Base-by-base conservation (phyloP, 805 yeast genomes). In the Cyberlindnera mycetangii region DNA sequence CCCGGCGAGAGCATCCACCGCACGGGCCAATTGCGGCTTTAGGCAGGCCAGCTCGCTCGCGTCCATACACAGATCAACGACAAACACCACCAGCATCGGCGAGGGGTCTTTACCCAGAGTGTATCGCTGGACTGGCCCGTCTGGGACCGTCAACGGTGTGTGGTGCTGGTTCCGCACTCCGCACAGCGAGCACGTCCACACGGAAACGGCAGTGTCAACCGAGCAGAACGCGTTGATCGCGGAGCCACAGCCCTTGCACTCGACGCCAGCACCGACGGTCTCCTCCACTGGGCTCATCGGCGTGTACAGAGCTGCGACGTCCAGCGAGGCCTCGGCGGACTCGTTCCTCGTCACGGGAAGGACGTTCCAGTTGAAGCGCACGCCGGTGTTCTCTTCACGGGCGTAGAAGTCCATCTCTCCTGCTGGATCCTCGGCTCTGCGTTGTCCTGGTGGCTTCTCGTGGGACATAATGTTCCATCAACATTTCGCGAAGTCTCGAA, bases 101-200 rank as follows among this genome's bases (percentile, higher is more conserved):
- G 75, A 71, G 45, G 5, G 34, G 17, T 39, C 41, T 7, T 12
- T n/a, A 73, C 80, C 18, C 12, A 46, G 15, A 2, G 15, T 27
- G 17, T 43, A 49, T 27, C 42, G 44, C 27, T 30, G 32, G 3
- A 22, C 24, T 3, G 41, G 37, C 3, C 44, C 43, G 15, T 8
- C 10, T 2, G 42, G 42, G 14, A 38, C 11, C 3, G 19, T 14
- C 3, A 30, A 3, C 16, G 19, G 17, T 17, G n/a, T n/a, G 21
- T 8, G 20, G 12, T 12, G 3, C 25, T 10, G 30, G 24, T 44
- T 50, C n/a, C 37, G 10, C 14, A 37, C 8, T 71, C 8, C 67
- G 74, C 97, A 89, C 54, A 87, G 74, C 5, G 92, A 83, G 70
- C 97, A 89, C 31, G 78, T 72, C 97, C 97, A 89, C 10, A 78